Base-by-base conservation (phyloP, 345 rosid genomes). In the Zanthoxylum bungeanum region DNA sequence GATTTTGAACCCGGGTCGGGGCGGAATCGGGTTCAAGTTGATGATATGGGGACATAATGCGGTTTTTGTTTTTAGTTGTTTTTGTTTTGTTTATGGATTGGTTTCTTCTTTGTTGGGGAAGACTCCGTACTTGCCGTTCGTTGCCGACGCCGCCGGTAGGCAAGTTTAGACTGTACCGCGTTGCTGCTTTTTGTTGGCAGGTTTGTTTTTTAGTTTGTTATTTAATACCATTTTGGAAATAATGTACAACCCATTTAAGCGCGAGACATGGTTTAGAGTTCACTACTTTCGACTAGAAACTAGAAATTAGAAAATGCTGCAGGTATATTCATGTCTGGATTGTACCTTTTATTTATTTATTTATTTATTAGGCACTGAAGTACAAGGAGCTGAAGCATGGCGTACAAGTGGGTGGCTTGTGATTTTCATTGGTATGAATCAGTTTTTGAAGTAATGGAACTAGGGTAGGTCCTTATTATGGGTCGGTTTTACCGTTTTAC, bases 91-190 rank as follows among this genome's bases (percentile, higher is more conserved):
- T 5, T 92, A 92, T 68, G 89, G 87, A 3, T 69, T 85, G 8
- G 78, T 80, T 31, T 79, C 81, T 33, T 81, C 84, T 36, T 39
- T 92, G 2, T 64, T 94, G 65, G 97, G 97, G 3, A 84, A 85
- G 71, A 92, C 98, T 3, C 97, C 97, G n/a, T 85, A 86, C 71
- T 80, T 94, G 70, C 97, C 97, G 1, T 83, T 91, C 46, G 86
- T 93, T 10, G 96, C 91, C 0, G 98, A 86, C 47, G 96, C 97
- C 28, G 96, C 98, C 49, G 85, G 88, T 11, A 81, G 93, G 78
- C 98, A 93, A 71, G 51, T 89, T 39, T 89, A 71, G 79, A 62
- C 27, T 60, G 11, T 46, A 42, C 9, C 33, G 40, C 53, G 53
- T 59, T 72, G 12, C 11, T 30, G 19, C 6, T 2, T 12, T 7